Conservation (phyloP, 176 grass and related monocot genomes). For the Oryza australiensis region DNA sequence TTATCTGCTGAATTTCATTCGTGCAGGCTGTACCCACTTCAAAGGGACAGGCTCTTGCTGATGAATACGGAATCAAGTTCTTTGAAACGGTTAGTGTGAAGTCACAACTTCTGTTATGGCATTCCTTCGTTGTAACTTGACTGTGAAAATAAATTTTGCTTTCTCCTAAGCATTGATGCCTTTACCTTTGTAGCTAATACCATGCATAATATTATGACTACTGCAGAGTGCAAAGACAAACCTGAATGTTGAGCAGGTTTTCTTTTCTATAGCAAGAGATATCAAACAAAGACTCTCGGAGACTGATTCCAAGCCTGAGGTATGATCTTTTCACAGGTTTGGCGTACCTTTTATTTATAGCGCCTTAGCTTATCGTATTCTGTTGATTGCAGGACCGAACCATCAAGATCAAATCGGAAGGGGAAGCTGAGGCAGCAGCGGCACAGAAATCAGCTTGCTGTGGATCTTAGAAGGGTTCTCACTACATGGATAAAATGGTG, state of each 20-base stretch:
- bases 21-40: slow-evolving; percentile 67
- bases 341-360: neutral
- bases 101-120: neutral
- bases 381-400: slow-evolving; percentile 40
- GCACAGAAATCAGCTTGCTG: slow-evolving; percentile 56
- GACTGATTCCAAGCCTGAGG: slow-evolving; percentile 58
- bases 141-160: slow-evolving; percentile 5
- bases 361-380: neutral
- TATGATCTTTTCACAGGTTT: neutral
- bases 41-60: slow-evolving; percentile 76
- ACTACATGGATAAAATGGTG: slow-evolving; percentile 21
- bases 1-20: neutral
- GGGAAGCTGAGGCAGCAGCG: neutral
- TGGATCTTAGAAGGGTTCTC: slow-evolving; percentile 35
- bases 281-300: slow-evolving; percentile 77
- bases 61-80: slow-evolving; percentile 82
- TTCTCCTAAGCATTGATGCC: neutral
- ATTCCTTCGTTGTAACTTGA: slow-evolving; percentile 4
- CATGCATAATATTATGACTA: neutral
- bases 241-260: slow-evolving; percentile 79
- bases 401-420: slow-evolving; percentile 57
- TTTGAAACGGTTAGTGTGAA: slow-evolving; percentile 73
- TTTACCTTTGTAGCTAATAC: neutral
- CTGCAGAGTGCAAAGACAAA: slow-evolving; percentile 81
- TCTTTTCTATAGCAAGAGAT: slow-evolving; percentile 73